Conservation (phyloP, 805 yeast species). For the Candida boleticola region DNA sequence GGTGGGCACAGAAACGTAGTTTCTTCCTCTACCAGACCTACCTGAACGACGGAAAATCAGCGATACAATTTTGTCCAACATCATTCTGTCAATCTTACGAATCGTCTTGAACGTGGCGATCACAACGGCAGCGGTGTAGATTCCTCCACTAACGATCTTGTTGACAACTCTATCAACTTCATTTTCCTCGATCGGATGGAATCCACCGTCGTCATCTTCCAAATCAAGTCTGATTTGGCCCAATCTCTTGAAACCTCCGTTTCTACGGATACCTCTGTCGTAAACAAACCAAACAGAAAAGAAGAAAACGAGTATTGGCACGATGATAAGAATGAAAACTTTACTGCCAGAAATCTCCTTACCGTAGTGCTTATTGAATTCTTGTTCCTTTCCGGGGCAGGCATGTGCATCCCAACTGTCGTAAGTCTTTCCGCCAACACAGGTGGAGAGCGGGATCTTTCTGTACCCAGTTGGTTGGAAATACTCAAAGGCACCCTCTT, state of each 20-base stretch:
- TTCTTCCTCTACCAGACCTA: slow-evolving; percentile 33
- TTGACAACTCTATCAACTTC: slow-evolving; percentile 58
- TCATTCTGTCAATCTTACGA: slow-evolving; percentile 29
- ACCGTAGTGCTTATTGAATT: slow-evolving; percentile 54
- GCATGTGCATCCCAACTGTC: slow-evolving; percentile 66
- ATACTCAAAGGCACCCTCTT: slow-evolving; percentile 59
- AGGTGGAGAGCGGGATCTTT: slow-evolving; percentile 78
- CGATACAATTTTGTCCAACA: slow-evolving; percentile 30
- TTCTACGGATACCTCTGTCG: slow-evolving; percentile 75
- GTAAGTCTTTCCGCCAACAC: slow-evolving; percentile 73
- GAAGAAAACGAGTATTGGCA: slow-evolving; percentile 57
- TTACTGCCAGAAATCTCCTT: slow-evolving; percentile 55
- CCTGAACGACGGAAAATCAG: slow-evolving; percentile 32
- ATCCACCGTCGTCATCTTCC: slow-evolving; percentile 60
- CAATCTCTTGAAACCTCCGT: slow-evolving; percentile 72
- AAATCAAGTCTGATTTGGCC: slow-evolving; percentile 87
- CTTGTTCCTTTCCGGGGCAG: slow-evolving; percentile 83
- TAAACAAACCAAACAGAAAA: slow-evolving; percentile 67
- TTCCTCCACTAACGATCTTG: slow-evolving; percentile 55
- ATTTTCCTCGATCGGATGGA: slow-evolving; percentile 62
- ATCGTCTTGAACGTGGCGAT: slow-evolving; percentile 34
- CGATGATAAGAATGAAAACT: slow-evolving; percentile 49
- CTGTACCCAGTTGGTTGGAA: slow-evolving; percentile 93
- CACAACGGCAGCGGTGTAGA: slow-evolving; percentile 42
- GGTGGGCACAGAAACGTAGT: slow-evolving; percentile 39